Conservation (phyloP, 805 yeast species). For the Teunomyces pallodes region DNA sequence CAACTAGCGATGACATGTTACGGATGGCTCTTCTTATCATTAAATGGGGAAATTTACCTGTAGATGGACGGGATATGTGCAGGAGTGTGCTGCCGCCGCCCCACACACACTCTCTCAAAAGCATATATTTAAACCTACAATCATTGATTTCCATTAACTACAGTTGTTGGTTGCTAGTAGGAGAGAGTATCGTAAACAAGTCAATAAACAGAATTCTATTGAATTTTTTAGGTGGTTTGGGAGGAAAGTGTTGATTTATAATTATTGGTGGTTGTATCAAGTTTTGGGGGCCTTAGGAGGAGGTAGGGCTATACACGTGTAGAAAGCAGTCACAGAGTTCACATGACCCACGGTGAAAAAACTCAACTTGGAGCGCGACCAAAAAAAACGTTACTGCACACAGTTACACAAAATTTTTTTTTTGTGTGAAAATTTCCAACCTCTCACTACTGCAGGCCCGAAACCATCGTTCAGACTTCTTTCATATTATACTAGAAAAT, state of each 20-base stretch:
- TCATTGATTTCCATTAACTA: too few species aligned
- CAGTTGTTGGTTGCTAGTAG: too few species aligned
- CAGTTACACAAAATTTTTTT: conserved; percentile 1
- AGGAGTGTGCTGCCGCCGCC: neutral
- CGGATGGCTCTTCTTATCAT: conserved; percentile 2
- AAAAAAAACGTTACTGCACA: neutral
- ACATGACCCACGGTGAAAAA: conserved; percentile 7
- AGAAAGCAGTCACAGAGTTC: conserved; percentile 12
- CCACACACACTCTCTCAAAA: too few species aligned
- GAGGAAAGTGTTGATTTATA: too few species aligned
- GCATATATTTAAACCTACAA: too few species aligned
- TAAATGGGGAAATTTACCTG: neutral
- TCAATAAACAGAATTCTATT: neutral
- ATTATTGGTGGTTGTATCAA: too few species aligned
- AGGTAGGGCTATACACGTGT: conserved; percentile 1
- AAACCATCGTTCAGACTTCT: conserved; percentile 1
- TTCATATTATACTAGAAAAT: conserved; percentile 9
- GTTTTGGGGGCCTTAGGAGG: neutral
- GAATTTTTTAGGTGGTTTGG: too few species aligned
- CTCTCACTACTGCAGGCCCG: conserved; percentile 2
- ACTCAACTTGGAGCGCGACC: neutral
- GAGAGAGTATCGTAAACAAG: neutral
- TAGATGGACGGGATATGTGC: neutral
- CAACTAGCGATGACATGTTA: conserved; percentile 38
- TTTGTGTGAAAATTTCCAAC: conserved; percentile 3